Conservation (phyloP, 257 asterid genomes). For the Solanum phureja region DNA sequence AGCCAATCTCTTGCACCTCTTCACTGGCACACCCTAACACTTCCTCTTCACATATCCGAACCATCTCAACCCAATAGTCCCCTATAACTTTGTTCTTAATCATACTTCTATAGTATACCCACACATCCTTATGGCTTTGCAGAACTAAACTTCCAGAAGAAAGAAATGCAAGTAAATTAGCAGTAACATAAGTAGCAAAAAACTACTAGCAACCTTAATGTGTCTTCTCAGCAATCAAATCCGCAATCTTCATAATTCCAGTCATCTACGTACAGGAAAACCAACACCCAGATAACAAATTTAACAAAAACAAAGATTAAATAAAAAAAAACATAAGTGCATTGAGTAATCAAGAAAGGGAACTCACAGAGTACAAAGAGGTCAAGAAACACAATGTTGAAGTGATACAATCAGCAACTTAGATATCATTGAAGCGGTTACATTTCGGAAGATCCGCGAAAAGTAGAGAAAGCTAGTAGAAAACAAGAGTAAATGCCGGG, state of each 20-base stretch:
- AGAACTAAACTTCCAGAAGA: not conserved
- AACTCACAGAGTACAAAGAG: not conserved
- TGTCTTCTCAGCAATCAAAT: not conserved
- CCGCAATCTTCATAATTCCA: not conserved
- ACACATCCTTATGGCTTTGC: not conserved
- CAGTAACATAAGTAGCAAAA: not conserved
- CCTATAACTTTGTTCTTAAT: not conserved
- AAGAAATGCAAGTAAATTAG: not conserved
- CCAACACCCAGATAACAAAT: not conserved
- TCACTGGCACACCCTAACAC: not conserved
- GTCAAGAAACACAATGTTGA: not conserved
- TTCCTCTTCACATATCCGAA: not conserved
- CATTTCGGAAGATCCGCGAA: not conserved
- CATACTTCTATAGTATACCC: not conserved
- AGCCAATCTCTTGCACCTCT: not conserved
- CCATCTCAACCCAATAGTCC: not conserved
- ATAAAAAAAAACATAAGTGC: not conserved
- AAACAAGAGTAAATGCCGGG: not conserved
- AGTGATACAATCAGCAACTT: not conserved
- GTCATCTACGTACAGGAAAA: not conserved
- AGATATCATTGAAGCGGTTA: not conserved
- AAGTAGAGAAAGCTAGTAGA: not conserved
- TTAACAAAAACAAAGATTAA: not conserved
- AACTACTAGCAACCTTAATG: not conserved
- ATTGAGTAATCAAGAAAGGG: not conserved